phyloP scores from a whole-genome alignment of 768 basidiomycete genomes.

The Leccinum pellstonianum region DNA sequence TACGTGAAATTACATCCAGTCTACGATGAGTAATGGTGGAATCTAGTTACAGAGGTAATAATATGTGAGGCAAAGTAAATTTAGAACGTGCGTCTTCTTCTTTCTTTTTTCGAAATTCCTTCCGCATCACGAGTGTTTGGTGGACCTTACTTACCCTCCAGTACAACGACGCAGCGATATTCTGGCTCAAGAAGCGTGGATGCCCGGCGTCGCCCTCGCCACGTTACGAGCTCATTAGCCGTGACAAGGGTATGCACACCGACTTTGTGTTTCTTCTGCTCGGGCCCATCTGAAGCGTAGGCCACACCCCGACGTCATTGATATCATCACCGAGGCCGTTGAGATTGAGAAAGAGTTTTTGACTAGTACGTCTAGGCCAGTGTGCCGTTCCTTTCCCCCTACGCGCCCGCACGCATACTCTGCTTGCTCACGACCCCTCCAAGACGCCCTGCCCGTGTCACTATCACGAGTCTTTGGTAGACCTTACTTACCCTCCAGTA shows the following conservation, averaged over 20 bases:
- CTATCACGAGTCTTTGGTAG: slow-evolving; percentile 31
- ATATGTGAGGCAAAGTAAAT: too few relatives aligned
- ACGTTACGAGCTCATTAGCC: slow-evolving; percentile 84
- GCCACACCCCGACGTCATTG: slow-evolving; percentile 74
- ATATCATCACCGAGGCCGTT: slow-evolving; percentile 82
- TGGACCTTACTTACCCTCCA: too few relatives aligned
- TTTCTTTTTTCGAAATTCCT: too few relatives aligned
- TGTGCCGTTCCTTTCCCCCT: background rate
- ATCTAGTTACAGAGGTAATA: too few relatives aligned
- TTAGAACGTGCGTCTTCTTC: too few relatives aligned
- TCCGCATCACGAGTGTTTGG: too few relatives aligned
- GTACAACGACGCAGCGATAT: slow-evolving; percentile 62
- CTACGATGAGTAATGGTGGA: too few relatives aligned
- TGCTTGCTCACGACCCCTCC: background rate
- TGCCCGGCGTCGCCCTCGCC: slow-evolving; percentile 93
- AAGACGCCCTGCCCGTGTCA: slow-evolving; percentile 77
- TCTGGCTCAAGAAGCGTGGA: slow-evolving; percentile 99
- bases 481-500: too few relatives aligned
- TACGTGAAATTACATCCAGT: too few relatives aligned
- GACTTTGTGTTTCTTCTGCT: slow-evolving; percentile 93
- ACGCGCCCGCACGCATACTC: background rate
- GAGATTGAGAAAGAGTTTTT: slow-evolving; percentile 83
- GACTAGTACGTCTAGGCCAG: slow-evolving; percentile 47
- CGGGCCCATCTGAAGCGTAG: slow-evolving; percentile 66
- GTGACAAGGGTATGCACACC: slow-evolving; percentile 94